Conservation (phyloP, 345 rosid genomes). For the Citrus reticulata region DNA sequence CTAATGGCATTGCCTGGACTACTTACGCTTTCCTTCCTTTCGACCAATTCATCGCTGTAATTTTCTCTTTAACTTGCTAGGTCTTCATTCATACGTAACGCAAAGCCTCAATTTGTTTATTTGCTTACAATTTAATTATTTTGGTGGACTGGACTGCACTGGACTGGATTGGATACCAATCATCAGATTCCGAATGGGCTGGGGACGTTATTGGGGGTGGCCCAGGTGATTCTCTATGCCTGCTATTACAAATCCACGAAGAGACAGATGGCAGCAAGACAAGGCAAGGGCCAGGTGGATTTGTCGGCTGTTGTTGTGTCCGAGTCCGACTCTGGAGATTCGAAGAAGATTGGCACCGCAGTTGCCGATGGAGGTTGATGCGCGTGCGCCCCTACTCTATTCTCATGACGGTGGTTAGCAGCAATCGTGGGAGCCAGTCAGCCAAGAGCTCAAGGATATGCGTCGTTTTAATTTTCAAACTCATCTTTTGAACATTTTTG, state of each 20-base stretch:
- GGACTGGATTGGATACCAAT: too few species aligned
- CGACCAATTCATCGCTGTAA: constrained; percentile 67
- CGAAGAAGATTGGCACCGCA: background rate
- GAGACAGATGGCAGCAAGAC: constrained; percentile 41
- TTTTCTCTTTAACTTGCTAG: background rate
- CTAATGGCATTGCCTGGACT: constrained; percentile 67
- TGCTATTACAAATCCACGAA: constrained; percentile 59
- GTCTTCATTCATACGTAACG: background rate
- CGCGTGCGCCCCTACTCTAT: background rate
- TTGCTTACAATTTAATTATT: background rate
- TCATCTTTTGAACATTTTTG: background rate
- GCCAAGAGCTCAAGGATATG: background rate
- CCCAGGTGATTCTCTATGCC: constrained; percentile 62
- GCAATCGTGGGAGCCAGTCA: background rate
- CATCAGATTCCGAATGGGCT: constrained; percentile 72
- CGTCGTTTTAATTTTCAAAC: background rate
- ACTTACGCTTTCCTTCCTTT: constrained; percentile 65
- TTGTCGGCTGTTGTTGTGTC: constrained; percentile 33
- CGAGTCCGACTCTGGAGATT: background rate
- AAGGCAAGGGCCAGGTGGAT: constrained; percentile 27
- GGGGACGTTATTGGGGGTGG: constrained; percentile 50
- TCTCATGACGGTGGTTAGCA: background rate
- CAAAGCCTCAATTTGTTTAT: background rate
- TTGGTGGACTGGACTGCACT: background rate
- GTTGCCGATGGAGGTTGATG: background rate